Evolutionary conservation across 768 basidiomycete genomes (phyloP), one percentile per base, ranked within the genome.

Genomic region (Russula brevipes): DNA sequence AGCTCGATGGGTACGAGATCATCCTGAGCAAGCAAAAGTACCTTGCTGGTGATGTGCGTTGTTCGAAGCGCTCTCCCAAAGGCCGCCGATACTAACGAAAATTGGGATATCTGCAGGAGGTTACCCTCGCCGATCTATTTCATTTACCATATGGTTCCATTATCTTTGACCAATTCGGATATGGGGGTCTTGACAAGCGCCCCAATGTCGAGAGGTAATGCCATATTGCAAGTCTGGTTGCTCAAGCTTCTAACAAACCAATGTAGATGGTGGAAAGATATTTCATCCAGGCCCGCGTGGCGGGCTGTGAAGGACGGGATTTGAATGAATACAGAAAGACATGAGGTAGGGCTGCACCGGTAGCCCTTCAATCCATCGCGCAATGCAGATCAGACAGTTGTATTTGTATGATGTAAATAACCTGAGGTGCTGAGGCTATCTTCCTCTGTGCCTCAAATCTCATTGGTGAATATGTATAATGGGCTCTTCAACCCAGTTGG

Each of bases 11-110:
- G 5, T 57, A 63, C n/a, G 64, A 65, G 14, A 1, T 0, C 5
- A 57, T 65, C 49, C 41, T 65, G 19, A 8, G 55, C 44, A 57
- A 57, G 44, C 64, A 65, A 2, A 65, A 57, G 52, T 65, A 65
- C 55, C 64, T 65, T 19, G 61, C 55, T 12, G 64, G 64, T 42
- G 16, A 65, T 16, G 64, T 65, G n/a, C 49, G 64, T 42, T n/a
- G 6, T 10, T 33, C n/a, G 33, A 33, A 19, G 4, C 0, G 8
- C 7, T 11, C 5, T 17, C 5, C 14, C 3, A 35, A 35, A 24
- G 5, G 24, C 35, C 1, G 39, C 24, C 16, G 35, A 38, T 53
- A n/a, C n/a, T 57, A 31, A 63, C 50, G 51, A 5, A 16, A 5
- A 3, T 17, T 54, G 24, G 8, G 14, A 5, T 14, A 31, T 24